A percentile compares a stretch with the other conserved stretches of the same genome.
Evolutionary conservation across 1,284 basidiomycete genomes (phyloP).

Genomic region (Puccinia horiana): DNA sequence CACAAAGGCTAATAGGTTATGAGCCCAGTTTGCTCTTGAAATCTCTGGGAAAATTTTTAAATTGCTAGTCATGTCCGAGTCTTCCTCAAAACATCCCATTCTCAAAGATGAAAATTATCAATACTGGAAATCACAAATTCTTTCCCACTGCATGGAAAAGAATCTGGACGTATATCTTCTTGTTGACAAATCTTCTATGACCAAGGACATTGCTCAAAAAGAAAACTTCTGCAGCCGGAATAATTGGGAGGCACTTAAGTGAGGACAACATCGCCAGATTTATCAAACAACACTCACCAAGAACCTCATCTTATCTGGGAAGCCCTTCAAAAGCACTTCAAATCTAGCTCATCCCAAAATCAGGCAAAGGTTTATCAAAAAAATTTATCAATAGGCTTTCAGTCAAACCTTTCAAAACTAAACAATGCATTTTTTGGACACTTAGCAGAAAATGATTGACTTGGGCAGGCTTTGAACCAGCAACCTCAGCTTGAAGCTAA

Average conservation of each 20-base stretch:
- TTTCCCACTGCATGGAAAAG: not conserved
- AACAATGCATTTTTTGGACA: too few relatives aligned
- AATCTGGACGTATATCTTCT: not conserved
- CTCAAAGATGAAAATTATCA: not conserved
- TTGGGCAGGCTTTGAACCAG: too few relatives aligned
- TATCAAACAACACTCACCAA: not conserved
- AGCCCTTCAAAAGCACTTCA: not conserved
- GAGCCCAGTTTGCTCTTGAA: too few relatives aligned
- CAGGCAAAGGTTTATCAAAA: not conserved
- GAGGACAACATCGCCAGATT: not conserved
- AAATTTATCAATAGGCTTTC: not conserved
- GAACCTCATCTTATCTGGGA: not conserved
- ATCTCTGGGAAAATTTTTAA: too few relatives aligned
- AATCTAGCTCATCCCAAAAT: too few relatives aligned
- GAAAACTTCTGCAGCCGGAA: not conserved
- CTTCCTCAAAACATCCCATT: not conserved
- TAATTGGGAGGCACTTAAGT: not conserved
- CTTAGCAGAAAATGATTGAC: too few relatives aligned
- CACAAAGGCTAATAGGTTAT: too few relatives aligned
- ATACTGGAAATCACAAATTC: not conserved
- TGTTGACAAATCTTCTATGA: not conserved
- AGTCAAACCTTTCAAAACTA: not conserved
- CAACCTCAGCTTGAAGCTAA: too few relatives aligned
- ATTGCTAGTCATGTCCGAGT: too few relatives aligned
- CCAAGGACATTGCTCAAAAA: not conserved